Conservation (phyloP, 768 basidiomycete genomes). For the Gautieria morchelliformis region DNA sequence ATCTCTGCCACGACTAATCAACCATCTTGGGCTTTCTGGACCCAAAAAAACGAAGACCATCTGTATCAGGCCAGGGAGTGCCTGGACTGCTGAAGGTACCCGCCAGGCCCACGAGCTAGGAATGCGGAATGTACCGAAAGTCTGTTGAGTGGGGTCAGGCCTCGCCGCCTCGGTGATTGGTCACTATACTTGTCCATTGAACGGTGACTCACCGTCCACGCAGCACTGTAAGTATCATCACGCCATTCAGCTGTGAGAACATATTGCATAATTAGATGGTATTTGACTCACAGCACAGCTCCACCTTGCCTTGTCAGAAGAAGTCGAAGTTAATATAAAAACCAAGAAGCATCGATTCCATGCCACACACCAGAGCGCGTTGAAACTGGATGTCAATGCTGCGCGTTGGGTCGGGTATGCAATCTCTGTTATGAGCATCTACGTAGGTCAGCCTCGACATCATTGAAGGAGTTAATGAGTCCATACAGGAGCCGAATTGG, state of each 20-base stretch:
- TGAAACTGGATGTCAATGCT: constrained; percentile 52
- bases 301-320: constrained; percentile 5
- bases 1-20: constrained; percentile 23
- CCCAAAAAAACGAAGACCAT: constrained; percentile 31
- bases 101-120: constrained; percentile 33
- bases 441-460: too few relatives aligned
- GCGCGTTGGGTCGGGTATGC: constrained; percentile 65
- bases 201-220: constrained; percentile 3
- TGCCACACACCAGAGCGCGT: constrained; percentile 40
- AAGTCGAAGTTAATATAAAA: background rate
- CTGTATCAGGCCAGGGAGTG: constrained; percentile 20
- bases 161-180: too few relatives aligned
- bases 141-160: constrained; percentile 16
- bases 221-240: background rate
- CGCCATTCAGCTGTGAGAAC: background rate
- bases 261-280: background rate
- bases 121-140: constrained; percentile 35
- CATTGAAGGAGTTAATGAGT: background rate
- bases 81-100: constrained; percentile 31
- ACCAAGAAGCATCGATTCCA: background rate
- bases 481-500: constrained; percentile 44
- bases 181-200: constrained; percentile 20
- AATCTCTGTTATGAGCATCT: constrained; percentile 54
- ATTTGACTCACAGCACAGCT: constrained; percentile 3
- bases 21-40: constrained; percentile 30